Evolutionary conservation across 179 eudicot genomes (phyloP).

Genomic region (Beta macrorhiza): DNA sequence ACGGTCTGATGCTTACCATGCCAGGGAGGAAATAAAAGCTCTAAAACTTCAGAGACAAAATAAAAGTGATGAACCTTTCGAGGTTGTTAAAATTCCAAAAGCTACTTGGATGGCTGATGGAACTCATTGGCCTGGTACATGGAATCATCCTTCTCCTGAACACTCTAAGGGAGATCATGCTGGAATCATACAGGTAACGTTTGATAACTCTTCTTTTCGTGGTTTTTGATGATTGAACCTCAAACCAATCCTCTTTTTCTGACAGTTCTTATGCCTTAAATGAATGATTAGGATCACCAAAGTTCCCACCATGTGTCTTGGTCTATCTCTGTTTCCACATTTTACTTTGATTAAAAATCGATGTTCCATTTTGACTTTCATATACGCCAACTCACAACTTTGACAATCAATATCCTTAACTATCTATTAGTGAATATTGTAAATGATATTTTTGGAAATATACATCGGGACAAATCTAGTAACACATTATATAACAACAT

Average conservation of each 20-base stretch:
- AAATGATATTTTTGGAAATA: no score
- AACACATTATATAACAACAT: no score
- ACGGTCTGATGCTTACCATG: slow-evolving; percentile 88
- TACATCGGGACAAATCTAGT: no score
- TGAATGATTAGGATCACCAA: neutral
- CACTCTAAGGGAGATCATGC: slow-evolving; percentile 91
- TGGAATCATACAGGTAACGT: slow-evolving; percentile 80
- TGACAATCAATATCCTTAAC: no score
- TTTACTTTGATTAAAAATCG: neutral
- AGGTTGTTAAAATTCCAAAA: slow-evolving; percentile 64
- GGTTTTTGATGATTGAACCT: slow-evolving; percentile 3
- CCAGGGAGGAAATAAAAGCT: slow-evolving; percentile 78
- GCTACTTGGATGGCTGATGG: slow-evolving; percentile 99
- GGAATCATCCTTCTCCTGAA: slow-evolving; percentile 63
- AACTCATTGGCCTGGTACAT: slow-evolving; percentile 96
- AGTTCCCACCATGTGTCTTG: neutral
- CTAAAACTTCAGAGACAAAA: slow-evolving; percentile 66
- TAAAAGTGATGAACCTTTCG: slow-evolving; percentile 56
- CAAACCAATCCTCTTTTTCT: neutral
- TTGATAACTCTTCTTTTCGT: slow-evolving; percentile 8
- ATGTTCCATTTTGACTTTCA: neutral
- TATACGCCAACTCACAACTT: no score
- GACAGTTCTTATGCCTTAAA: neutral
- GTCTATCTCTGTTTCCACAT: neutral
- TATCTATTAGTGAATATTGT: no score